These are phyloP conservation scores for Linnemannia elongata DNA, from an alignment of 192 early-diverging fungal species.

Conservation along the genomic window DNA sequence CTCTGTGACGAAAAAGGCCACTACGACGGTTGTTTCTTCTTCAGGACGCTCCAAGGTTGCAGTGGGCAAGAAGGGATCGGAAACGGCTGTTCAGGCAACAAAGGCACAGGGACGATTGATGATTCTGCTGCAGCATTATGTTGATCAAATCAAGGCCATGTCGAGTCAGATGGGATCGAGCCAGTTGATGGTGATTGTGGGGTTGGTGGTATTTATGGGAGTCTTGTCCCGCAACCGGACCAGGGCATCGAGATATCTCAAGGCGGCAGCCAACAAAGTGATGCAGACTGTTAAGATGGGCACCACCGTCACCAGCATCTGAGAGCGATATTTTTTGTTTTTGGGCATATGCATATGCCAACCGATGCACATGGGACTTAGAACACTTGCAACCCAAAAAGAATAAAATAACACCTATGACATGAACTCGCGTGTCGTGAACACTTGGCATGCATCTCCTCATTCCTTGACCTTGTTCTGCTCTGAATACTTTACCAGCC, in stretches of 20 bases:
- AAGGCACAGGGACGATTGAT: conserved; percentile 15
- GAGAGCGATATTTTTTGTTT: neutral
- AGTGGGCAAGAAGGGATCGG: conserved; percentile 7
- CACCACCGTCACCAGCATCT: conserved; percentile 37
- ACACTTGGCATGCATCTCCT: too few relatives aligned
- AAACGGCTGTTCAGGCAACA: neutral
- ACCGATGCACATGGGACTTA: neutral
- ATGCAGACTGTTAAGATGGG: conserved; percentile 53
- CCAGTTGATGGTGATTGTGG: conserved; percentile 45
- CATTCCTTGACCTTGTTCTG: too few relatives aligned
- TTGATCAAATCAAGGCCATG: conserved; percentile 16
- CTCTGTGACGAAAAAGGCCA: neutral
- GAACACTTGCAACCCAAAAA: neutral
- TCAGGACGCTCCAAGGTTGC: conserved; percentile 16
- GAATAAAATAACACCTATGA: too few relatives aligned
- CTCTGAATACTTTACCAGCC: too few relatives aligned
- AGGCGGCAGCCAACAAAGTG: conserved; percentile 34
- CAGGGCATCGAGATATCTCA: conserved; percentile 22
- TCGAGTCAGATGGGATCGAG: conserved; percentile 22
- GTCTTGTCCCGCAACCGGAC: conserved; percentile 33
- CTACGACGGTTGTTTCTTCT: neutral
- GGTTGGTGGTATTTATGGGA: conserved; percentile 41
- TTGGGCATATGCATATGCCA: neutral
- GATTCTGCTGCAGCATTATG: conserved; percentile 34
- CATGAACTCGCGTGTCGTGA: too few relatives aligned